Evolutionary conservation across 495 filamentous ascomycete genomes (phyloP), one percentile per base, ranked within the genome.

Genomic region (Neohortaea acidophila): DNA sequence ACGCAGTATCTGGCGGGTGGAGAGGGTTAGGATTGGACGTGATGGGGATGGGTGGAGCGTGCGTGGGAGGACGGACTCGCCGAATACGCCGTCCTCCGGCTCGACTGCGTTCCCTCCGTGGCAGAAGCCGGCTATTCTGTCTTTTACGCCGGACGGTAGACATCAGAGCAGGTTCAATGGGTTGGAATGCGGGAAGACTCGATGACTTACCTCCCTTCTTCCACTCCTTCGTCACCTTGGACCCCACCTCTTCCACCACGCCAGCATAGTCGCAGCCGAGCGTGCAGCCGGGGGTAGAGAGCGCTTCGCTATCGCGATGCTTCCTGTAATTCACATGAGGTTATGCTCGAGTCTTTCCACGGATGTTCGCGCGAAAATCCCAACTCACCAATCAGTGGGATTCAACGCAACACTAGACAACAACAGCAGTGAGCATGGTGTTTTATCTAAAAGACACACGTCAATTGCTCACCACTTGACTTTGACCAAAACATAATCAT

Each of bases 251-350:
- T 33, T 70, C 68, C 31, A 78, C 64, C 0, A 61, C 47, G 27
- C 73, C 73, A 3, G 69, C 51, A 49, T 66, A 73, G 54, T 78
- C 72, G 41, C 68, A 67, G 39, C 73, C 73, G 7, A 65, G 51
- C 8, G 69, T 59, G 18, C 53, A 42, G 11, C 60, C 62, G 0
- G 20, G 19, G 34, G 15, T 19, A 40, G 39, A 15, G 17, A 34
- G 19, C 9, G 14, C 21, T 11, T 24, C 21, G 27, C 52, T 52
- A 11, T 61, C 62, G 8, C 73, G 51, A 33, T 65, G 61, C 49
- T 77, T 77, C 63, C 66, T 73, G 57, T 72, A 51, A 64, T 21
- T 34, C 14, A 19, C 17, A 7, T 34, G 4, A 5, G 15, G 4
- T 8, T 15, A 6, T 5, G 28, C 6, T 15, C 4, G 5, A 6